Evolutionary conservation across 2,329 filamentous ascomycete species (phyloP).

Genomic region (Arthrocladium fulminans): DNA sequence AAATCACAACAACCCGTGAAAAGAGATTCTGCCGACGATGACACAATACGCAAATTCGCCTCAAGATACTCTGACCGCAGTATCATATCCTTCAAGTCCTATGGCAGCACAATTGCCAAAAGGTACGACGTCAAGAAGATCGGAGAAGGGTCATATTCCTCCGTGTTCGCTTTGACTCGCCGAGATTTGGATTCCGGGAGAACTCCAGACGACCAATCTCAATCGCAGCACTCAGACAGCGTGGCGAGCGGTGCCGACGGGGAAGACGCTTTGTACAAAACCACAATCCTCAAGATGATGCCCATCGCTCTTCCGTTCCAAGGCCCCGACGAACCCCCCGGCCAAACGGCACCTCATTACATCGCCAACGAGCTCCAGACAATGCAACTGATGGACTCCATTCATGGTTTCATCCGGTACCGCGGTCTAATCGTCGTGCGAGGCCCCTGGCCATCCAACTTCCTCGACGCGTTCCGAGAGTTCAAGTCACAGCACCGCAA

Average conservation of each 20-base stretch:
- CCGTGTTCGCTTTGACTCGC: slow-evolving; percentile 49
- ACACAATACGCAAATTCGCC: slow-evolving; percentile 12
- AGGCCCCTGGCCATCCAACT: slow-evolving; percentile 45
- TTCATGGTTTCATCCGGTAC: slow-evolving; percentile 56
- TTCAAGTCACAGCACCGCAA: slow-evolving; percentile 34
- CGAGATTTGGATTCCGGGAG: neutral
- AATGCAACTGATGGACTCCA: slow-evolving; percentile 48
- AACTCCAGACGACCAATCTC: neutral
- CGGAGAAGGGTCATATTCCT: slow-evolving; percentile 57
- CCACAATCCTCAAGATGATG: slow-evolving; percentile 30
- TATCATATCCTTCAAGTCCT: slow-evolving; percentile 14
- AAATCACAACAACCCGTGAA: neutral
- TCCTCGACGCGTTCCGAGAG: slow-evolving; percentile 38
- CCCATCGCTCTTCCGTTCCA: slow-evolving; percentile 21
- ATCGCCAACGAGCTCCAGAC: slow-evolving; percentile 44
- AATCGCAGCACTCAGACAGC: neutral
- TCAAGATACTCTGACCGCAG: slow-evolving; percentile 11
- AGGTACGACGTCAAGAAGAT: slow-evolving; percentile 50
- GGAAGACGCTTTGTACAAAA: neutral
- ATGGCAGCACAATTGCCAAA: slow-evolving; percentile 17
- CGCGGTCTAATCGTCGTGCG: slow-evolving; percentile 50
- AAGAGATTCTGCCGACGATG: slow-evolving; percentile 10
- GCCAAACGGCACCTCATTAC: slow-evolving; percentile 32
- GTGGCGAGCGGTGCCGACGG: neutral
- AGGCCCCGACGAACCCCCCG: slow-evolving; percentile 7